Evolutionary conservation across 495 filamentous ascomycete genomes (phyloP).

Genomic region (Penicillium maclennaniae): DNA sequence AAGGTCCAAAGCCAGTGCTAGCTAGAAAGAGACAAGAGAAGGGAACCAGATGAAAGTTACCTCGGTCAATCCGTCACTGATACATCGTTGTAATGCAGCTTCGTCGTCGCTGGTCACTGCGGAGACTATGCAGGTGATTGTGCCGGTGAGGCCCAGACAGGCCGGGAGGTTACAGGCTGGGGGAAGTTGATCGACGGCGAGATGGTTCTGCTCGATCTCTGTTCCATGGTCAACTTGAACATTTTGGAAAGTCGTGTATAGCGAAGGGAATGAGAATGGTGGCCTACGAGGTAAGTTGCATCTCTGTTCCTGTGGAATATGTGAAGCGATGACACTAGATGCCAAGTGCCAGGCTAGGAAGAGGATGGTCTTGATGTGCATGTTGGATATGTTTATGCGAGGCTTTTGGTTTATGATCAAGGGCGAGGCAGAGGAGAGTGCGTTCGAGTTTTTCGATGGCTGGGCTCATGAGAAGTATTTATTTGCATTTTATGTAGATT

Average conservation of each 20-base stretch:
- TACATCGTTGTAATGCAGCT: slow-evolving; percentile 16
- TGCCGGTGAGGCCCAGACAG: slow-evolving; percentile 18
- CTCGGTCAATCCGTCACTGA: slow-evolving; percentile 16
- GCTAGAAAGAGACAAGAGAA: neutral
- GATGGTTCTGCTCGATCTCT: slow-evolving; percentile 7
- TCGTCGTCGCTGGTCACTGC: slow-evolving; percentile 16
- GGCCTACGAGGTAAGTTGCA: neutral
- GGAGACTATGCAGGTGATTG: slow-evolving; percentile 17
- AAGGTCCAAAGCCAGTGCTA: neutral
- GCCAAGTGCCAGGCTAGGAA: slow-evolving; percentile 11
- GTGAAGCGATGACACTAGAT: neutral
- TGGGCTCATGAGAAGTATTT: neutral
- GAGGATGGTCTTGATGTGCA: slow-evolving; percentile 13
- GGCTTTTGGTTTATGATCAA: neutral
- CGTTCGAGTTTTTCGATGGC: neutral
- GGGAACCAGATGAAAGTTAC: slow-evolving; percentile 1
- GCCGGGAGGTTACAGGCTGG: slow-evolving; percentile 18
- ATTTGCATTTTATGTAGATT: neutral
- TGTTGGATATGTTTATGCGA: neutral
- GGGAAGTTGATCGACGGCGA: slow-evolving; percentile 13
- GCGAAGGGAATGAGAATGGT: neutral
- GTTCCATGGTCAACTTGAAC: neutral
- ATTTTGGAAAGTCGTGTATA: neutral
- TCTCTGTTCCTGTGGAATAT: neutral
- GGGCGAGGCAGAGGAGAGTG: neutral